Conservation (phyloP, 495 filamentous ascomycete species). For the Hyaloscypha finlandica region DNA sequence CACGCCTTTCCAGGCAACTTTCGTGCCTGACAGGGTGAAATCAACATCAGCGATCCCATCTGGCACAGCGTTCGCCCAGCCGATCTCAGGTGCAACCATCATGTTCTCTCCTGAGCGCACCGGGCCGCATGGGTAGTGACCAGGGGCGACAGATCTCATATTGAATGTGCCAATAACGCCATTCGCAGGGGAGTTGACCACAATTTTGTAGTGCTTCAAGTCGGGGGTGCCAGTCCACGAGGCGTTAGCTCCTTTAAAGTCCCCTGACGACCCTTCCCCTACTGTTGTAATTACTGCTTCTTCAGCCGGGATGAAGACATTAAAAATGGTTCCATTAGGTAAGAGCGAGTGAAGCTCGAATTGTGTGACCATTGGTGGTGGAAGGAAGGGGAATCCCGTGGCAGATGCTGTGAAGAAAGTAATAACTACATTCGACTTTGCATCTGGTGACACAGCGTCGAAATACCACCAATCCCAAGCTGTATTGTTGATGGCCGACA, state of each 20-base stretch:
- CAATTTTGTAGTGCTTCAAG: background rate
- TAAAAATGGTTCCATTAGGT: slow-evolving; percentile 12
- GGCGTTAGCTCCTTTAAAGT: background rate
- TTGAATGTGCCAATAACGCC: slow-evolving; percentile 19
- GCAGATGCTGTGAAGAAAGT: background rate
- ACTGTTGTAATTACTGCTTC: slow-evolving; percentile 9
- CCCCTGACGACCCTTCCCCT: slow-evolving; percentile 11
- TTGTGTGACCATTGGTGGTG: slow-evolving; percentile 2
- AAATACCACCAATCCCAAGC: background rate
- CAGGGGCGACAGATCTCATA: slow-evolving; percentile 14
- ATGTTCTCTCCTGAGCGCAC: slow-evolving; percentile 33
- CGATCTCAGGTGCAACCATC: slow-evolving; percentile 35
- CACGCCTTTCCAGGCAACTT: slow-evolving; percentile 13
- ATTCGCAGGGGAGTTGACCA: background rate
- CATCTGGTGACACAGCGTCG: background rate
- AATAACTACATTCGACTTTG: background rate
- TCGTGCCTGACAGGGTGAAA: slow-evolving; percentile 33
- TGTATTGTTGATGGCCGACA: background rate
- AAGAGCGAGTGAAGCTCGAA: slow-evolving; percentile 1
- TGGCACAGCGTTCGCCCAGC: slow-evolving; percentile 42
- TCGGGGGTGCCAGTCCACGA: slow-evolving; percentile 8
- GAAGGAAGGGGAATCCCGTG: background rate
- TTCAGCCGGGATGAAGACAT: background rate
- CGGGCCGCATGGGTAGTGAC: slow-evolving; percentile 29
- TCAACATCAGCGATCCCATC: slow-evolving; percentile 38